A percentile compares a stretch with the other conserved stretches of the same genome.
phyloP scores from a whole-genome alignment of 176 grass and related monocot species.

The Avena eriantha region DNA sequence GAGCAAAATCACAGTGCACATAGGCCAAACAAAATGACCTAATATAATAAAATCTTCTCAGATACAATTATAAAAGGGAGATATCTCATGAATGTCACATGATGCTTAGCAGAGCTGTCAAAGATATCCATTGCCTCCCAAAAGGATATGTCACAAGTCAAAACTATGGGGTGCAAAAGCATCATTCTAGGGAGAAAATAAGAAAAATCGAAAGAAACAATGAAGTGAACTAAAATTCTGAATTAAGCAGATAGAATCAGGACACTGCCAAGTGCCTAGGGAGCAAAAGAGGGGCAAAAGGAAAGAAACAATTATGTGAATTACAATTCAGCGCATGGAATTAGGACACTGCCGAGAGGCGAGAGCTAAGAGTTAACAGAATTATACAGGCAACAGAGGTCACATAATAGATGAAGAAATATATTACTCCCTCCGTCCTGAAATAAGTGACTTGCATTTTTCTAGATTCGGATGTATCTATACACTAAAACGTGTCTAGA shows the following conservation, averaged over 20 bases:
- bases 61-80: neutral
- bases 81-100: neutral
- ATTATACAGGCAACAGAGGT: constrained; percentile 26
- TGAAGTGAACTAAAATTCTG: neutral
- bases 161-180: constrained; percentile 23
- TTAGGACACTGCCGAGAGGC: neutral
- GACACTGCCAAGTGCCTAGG: neutral
- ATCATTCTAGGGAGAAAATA: constrained; percentile 8
- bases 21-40: neutral
- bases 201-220: constrained; percentile 20
- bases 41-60: constrained; percentile 4
- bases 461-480: no score
- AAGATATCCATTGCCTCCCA: neutral
- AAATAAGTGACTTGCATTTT: no score
- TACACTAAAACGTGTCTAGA: no score
- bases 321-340: neutral
- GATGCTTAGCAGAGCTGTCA: neutral
- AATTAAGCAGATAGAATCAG: constrained; percentile 19
- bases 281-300: neutral
- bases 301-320: constrained; percentile 7
- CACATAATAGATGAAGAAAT: constrained; percentile 2
- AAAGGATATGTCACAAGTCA: neutral
- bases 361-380: neutral
- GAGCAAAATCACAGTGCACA: constrained; percentile 13
- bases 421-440: no score